Base-by-base conservation (phyloP, 805 yeast species). In the Ogataea sp. region DNA sequence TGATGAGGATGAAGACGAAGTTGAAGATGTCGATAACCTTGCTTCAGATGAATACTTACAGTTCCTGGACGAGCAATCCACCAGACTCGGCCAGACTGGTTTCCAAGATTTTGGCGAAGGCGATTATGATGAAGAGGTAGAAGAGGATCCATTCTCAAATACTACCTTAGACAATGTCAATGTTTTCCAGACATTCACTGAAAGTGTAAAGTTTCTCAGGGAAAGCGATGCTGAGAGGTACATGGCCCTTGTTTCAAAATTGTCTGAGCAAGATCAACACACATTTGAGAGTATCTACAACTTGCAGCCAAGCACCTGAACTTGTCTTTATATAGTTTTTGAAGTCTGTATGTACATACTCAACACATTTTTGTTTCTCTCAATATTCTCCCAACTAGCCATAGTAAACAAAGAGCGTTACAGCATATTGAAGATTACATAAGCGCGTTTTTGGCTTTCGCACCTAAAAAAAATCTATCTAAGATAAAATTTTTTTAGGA, bases 141-240 rank as follows among this genome's bases (percentile, higher is more conserved):
- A 80, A 34, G 97, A 89, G 53, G 96, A 83, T 53, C 78, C 96
- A 9, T 67, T 83, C 54, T 74, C 83, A 20, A 82, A 80, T 47
- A 82, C 90, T 1, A 80, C 94, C 3, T 69, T 93, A 36, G 97
- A 90, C 53, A 65, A 68, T 32, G 62, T 88, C 37, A 83, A 90
- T 53, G 80, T 83, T 3, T 87, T 79, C 59, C 67, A 68, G 14
- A 73, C 76, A 2, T 78, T 88, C 59, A 75, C 79, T 41, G 70
- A 73, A 16, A 70, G 74, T 16, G 59, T 85, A 15, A 43, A 65
- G 3, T 52, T 56, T 2, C 53, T 83, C 17, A 80, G 77, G 49
- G 67, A 63, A 24, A 53, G 59, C 8, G 78, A 79, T 45, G 7
- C 46, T n/a, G 42, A 40, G 2, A 58, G 55, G 33, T 58, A 60